Conservation (phyloP, 23 red algal genomes). For the Chondrus crispus region DNA sequence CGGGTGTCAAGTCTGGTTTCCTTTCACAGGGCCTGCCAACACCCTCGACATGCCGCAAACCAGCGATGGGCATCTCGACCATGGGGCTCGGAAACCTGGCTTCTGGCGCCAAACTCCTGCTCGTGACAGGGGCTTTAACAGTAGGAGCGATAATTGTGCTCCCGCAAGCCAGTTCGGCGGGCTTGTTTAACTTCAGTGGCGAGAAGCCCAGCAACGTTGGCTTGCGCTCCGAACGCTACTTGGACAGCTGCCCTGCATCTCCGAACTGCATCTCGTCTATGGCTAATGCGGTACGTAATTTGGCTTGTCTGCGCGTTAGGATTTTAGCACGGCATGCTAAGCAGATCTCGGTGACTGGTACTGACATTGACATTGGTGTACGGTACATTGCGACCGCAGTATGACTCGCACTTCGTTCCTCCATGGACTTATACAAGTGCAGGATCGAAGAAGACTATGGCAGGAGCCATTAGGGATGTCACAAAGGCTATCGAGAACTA, state of each 20-base stretch:
- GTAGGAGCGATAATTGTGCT: background rate
- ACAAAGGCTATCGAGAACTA: slow-evolving; percentile 45
- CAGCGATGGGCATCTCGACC: too few species aligned
- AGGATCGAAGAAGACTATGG: slow-evolving; percentile 20
- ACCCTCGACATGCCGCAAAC: too few species aligned
- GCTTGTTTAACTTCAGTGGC: slow-evolving; percentile 56
- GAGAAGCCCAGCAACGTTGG: slow-evolving; percentile 48
- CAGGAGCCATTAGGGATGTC: slow-evolving; percentile 55
- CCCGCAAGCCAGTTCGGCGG: slow-evolving; percentile 1
- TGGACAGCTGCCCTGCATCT: slow-evolving; percentile 48
- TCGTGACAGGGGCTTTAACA: background rate
- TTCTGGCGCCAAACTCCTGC: background rate
- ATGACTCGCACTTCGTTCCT: slow-evolving; percentile 61
- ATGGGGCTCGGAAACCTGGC: background rate
- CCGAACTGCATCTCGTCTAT: slow-evolving; percentile 65
- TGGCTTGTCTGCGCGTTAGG: background rate
- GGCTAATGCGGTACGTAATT: slow-evolving; percentile 44
- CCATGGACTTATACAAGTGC: slow-evolving; percentile 60
- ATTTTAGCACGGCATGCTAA: background rate
- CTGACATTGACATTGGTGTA: background rate
- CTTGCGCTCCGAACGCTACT: slow-evolving; percentile 47
- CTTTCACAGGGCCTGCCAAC: too few species aligned
- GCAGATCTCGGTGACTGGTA: background rate
- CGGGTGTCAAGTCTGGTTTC: too few species aligned
- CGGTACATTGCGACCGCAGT: background rate